phyloP scores from a whole-genome alignment of 2,329 filamentous ascomycete genomes.

The Cadophora luteo-olivacea region DNA sequence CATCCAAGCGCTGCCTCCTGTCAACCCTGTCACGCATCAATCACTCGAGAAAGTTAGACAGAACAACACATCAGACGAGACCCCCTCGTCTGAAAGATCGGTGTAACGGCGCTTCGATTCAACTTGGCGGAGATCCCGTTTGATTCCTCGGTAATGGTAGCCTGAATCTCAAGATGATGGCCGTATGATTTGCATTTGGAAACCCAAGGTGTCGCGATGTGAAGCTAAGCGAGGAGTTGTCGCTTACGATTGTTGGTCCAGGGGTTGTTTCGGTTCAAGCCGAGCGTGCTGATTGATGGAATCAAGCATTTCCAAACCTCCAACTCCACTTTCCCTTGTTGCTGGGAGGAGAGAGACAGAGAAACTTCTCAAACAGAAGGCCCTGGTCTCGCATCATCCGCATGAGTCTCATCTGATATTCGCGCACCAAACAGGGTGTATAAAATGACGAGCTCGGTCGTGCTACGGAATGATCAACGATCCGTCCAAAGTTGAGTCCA shows the following conservation, averaged over 20 bases:
- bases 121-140: conserved; percentile 23
- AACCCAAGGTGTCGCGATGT: conserved; percentile 24
- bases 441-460: neutral
- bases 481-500: neutral
- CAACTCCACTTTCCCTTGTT: neutral
- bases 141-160: conserved; percentile 15
- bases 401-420: neutral
- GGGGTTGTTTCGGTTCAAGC: conserved; percentile 14
- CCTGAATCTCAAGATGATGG: conserved; percentile 16
- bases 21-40: conserved; percentile 7
- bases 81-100: conserved; percentile 13
- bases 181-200: conserved; percentile 20
- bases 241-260: neutral
- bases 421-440: neutral
- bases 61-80: conserved; percentile 27
- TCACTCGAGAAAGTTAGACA: conserved; percentile 3
- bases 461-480: neutral
- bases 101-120: conserved; percentile 19
- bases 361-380: neutral
- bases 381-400: neutral
- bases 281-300: conserved; percentile 28
- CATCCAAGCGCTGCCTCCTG: conserved; percentile 15
- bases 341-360: neutral
- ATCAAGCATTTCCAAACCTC: conserved; percentile 15
- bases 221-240: conserved; percentile 23